These are phyloP conservation scores for Phaffia tasmanica DNA, from an alignment of 768 basidiomycete genomes.

Conservation along the genomic window DNA sequence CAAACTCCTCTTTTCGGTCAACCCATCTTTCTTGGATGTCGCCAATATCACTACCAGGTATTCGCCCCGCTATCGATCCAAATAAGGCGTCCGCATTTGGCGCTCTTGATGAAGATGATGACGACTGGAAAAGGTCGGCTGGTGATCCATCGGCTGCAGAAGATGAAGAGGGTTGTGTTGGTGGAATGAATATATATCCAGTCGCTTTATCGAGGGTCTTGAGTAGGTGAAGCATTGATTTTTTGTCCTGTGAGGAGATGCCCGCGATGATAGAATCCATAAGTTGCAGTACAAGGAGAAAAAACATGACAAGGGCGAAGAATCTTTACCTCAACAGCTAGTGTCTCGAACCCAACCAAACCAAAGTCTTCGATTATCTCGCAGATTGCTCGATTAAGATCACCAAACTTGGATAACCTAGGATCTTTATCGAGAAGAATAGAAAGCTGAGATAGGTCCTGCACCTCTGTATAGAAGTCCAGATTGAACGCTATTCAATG, in stretches of 20 bases:
- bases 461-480: conserved; percentile 95
- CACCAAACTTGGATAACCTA: conserved; percentile 56
- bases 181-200: conserved; percentile 77
- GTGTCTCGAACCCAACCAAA: conserved; percentile 88
- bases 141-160: conserved; percentile 27
- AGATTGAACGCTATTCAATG: conserved; percentile 72
- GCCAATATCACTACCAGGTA: conserved; percentile 42
- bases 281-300: background rate
- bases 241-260: conserved; percentile 60
- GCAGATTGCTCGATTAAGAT: conserved; percentile 78
- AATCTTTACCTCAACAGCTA: conserved; percentile 74
- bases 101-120: conserved; percentile 28
- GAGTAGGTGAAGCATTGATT: conserved; percentile 82
- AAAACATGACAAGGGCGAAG: background rate
- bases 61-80: conserved; percentile 45
- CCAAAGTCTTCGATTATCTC: conserved; percentile 87
- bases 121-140: conserved; percentile 33
- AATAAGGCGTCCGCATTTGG: conserved; percentile 62
- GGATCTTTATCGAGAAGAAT: conserved; percentile 51
- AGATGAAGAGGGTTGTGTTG: conserved; percentile 34
- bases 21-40: conserved; percentile 92
- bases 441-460: conserved; percentile 81
- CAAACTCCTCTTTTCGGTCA: conserved; percentile 70
- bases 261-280: too few species aligned
- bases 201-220: conserved; percentile 78